Percentiles rank a stretch among this genome's conserved stretches.
These are phyloP conservation scores for Fereydounia khargensis DNA, from an alignment of 1,284 basidiomycete species.

Conservation along the genomic window DNA sequence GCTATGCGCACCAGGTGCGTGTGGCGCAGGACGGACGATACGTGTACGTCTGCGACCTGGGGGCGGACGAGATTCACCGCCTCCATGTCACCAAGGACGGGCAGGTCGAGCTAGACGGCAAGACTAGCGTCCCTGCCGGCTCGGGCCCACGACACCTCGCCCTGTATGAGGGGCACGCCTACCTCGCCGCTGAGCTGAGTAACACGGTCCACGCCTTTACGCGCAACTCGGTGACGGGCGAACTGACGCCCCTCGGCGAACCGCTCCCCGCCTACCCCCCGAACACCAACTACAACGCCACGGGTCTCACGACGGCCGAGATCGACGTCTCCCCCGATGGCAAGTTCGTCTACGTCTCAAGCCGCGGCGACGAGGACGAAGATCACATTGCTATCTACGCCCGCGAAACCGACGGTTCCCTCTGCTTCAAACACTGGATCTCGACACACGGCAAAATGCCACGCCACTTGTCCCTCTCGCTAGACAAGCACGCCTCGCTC, in stretches of 20 bases:
- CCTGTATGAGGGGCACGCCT: slow-evolving; percentile 12
- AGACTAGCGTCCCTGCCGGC: background rate
- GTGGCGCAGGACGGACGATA: slow-evolving; percentile 21
- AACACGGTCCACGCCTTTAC: slow-evolving; percentile 29
- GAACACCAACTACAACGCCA: slow-evolving; percentile 19
- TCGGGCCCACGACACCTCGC: slow-evolving; percentile 3
- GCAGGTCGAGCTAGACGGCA: background rate
- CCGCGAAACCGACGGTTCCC: slow-evolving; percentile 8
- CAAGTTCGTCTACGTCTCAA: slow-evolving; percentile 32
- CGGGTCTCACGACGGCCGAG: slow-evolving; percentile 34
- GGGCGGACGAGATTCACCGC: slow-evolving; percentile 42
- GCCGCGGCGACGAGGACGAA: slow-evolving; percentile 26
- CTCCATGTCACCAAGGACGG: slow-evolving; percentile 2
- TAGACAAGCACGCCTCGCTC: background rate
- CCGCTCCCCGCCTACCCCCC: slow-evolving; percentile 29
- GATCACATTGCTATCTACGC: slow-evolving; percentile 42
- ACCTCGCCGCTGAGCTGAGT: slow-evolving; percentile 38
- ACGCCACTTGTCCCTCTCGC: slow-evolving; percentile 26
- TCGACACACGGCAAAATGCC: slow-evolving; percentile 32
- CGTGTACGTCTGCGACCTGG: slow-evolving; percentile 44
- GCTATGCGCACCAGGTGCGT: slow-evolving; percentile 42
- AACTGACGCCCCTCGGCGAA: slow-evolving; percentile 7
- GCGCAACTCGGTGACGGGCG: slow-evolving; percentile 10
- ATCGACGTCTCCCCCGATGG: slow-evolving; percentile 37
- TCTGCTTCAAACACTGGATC: slow-evolving; percentile 27